Conservation (phyloP, 1,284 basidiomycete species). For the Leccinum pachyderme region DNA sequence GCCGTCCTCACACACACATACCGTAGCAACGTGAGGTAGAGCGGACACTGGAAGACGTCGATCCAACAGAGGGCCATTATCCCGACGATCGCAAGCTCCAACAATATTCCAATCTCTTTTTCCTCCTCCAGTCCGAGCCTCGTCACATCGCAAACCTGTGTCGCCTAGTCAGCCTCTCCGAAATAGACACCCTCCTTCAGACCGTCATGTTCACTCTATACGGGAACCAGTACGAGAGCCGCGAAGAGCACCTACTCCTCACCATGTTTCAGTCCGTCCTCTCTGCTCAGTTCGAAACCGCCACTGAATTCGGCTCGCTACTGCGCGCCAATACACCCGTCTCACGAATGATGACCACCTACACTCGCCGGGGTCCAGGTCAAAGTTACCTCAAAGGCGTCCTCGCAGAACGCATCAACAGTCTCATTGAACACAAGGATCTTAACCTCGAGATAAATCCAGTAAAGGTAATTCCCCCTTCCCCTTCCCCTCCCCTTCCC, state of each 20-base stretch:
- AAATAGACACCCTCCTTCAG: conserved; percentile 98
- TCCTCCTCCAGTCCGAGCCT: conserved; percentile 96
- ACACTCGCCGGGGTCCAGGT: conserved; percentile 95
- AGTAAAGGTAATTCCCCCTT: conserved; percentile 69
- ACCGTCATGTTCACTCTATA: conserved; percentile 99
- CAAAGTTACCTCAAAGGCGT: conserved; percentile 98
- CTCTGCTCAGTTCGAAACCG: conserved; percentile 97
- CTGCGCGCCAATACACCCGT: conserved; percentile 98
- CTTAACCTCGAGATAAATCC: conserved; percentile 99
- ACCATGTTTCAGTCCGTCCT: conserved; percentile 99
- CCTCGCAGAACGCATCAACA: conserved; percentile 95
- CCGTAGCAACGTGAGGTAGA: conserved; percentile 88
- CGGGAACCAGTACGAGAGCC: conserved; percentile 98
- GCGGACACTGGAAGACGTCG: conserved; percentile 92
- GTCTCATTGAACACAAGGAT: conserved; percentile 97
- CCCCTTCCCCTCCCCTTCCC: neutral
- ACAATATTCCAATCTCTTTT: conserved; percentile 98
- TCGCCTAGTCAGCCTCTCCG: conserved; percentile 92
- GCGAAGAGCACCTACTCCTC: conserved; percentile 96
- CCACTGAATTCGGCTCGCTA: conserved; percentile 95
- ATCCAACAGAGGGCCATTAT: conserved; percentile 84
- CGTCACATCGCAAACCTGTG: conserved; percentile 95
- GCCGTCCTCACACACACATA: conserved; percentile 14
- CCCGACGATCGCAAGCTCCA: conserved; percentile 92
- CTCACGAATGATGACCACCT: conserved; percentile 99